phyloP scores from a whole-genome alignment of 352 stramenopile genomes.

The Phytophthora citricola region DNA sequence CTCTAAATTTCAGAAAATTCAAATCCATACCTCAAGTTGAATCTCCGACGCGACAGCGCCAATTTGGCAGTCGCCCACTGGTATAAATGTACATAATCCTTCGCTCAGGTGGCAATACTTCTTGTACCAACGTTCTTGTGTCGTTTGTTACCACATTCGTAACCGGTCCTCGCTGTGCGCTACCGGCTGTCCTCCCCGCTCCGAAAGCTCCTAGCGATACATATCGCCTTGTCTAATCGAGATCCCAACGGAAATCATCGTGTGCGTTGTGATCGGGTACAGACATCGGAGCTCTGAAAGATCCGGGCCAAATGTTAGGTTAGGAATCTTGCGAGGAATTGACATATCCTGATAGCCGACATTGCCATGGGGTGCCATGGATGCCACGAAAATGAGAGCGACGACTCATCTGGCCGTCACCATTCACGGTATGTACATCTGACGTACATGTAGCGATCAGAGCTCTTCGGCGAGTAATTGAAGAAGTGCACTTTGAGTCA shows the following conservation, averaged over 20 bases:
- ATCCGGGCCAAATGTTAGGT: conserved; percentile 6
- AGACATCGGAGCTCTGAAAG: not conserved
- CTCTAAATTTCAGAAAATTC: conserved; percentile 13
- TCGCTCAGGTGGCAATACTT: too few relatives aligned
- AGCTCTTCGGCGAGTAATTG: conserved; percentile 8
- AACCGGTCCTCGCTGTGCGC: not conserved
- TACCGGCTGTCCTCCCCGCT: conserved; percentile 1
- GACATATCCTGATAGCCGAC: not conserved
- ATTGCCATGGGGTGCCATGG: not conserved
- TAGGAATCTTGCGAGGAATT: conserved; percentile 20
- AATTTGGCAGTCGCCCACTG: not conserved
- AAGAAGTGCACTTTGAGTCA: conserved; percentile 20
- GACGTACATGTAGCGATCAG: not conserved
- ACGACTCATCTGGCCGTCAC: conserved; percentile 17
- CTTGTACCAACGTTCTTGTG: too few relatives aligned
- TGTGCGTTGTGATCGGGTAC: too few relatives aligned
- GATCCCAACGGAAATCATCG: conserved; percentile 6
- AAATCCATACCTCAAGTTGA: not conserved
- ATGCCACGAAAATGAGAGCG: conserved; percentile 17
- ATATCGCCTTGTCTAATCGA: conserved; percentile 11
- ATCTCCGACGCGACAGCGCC: too few relatives aligned
- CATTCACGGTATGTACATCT: not conserved
- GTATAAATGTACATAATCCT: not conserved
- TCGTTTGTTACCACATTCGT: not conserved
- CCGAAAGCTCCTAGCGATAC: conserved; percentile 7